Conservation (phyloP, 495 filamentous ascomycete genomes). For the Copromyces sp. region DNA sequence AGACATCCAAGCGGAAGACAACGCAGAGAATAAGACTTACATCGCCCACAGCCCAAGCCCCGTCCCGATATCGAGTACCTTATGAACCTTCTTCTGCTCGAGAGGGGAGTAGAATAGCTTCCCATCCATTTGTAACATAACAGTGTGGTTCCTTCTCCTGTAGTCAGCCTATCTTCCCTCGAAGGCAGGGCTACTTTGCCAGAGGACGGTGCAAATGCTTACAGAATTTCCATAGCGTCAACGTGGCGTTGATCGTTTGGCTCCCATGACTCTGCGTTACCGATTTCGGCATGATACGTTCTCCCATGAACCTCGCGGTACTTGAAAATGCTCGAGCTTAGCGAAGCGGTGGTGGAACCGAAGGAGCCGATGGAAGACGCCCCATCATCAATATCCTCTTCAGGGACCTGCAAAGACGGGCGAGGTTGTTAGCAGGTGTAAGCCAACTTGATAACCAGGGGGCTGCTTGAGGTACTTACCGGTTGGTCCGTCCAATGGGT, state of each 20-base stretch:
- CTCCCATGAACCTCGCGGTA: slow-evolving; percentile 1
- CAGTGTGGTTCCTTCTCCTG: neutral
- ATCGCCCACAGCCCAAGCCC: slow-evolving; percentile 54
- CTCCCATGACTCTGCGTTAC: slow-evolving; percentile 23
- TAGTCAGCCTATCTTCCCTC: neutral
- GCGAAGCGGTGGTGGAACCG: neutral
- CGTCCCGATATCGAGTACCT: slow-evolving; percentile 50
- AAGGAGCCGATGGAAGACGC: neutral
- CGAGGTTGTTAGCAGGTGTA: neutral
- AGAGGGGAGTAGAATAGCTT: slow-evolving; percentile 43
- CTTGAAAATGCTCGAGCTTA: neutral
- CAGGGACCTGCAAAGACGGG: neutral
- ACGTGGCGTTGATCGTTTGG: slow-evolving; percentile 28
- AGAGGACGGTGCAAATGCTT: slow-evolving; percentile 2
- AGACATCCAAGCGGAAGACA: neutral
- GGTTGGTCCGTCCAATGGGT: neutral
- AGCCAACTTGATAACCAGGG: neutral
- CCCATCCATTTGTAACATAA: slow-evolving; percentile 8
- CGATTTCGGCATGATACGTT: slow-evolving; percentile 15
- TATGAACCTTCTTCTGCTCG: slow-evolving; percentile 24
- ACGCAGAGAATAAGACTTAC: neutral
- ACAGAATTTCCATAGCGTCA: slow-evolving; percentile 18
- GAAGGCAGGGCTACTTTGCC: neutral
- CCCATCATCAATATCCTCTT: neutral
- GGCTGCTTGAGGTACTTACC: neutral